Evolutionary conservation across 2,329 filamentous ascomycete genomes (phyloP).

Genomic region (Fusarium kyushuense): DNA sequence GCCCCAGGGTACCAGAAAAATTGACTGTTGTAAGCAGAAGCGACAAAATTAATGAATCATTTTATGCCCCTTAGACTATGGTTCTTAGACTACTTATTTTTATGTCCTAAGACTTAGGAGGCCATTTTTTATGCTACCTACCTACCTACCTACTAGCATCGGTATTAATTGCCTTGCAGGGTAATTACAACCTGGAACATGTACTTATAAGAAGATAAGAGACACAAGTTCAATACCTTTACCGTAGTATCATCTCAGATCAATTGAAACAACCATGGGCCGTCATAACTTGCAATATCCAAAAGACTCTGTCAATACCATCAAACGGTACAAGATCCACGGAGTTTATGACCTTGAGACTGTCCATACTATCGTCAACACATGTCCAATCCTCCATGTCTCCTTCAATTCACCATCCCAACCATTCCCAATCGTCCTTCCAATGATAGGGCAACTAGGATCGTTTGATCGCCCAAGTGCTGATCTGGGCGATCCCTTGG

Average conservation of each 20-base stretch:
- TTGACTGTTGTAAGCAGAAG: too few species aligned
- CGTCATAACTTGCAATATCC: conserved; percentile 68
- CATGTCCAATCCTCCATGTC: conserved; percentile 80
- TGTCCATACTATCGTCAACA: conserved; percentile 82
- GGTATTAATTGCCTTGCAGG: conserved; percentile 14
- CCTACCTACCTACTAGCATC: too few species aligned
- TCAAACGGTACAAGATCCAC: conserved; percentile 74
- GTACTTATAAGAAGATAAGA: conserved; percentile 17
- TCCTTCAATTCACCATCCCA: conserved; percentile 75
- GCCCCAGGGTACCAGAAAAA: neutral
- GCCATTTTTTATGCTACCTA: too few species aligned
- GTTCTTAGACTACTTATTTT: too few species aligned
- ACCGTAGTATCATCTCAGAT: neutral
- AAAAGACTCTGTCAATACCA: conserved; percentile 71
- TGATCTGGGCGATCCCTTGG: conserved; percentile 72
- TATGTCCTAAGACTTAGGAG: too few species aligned
- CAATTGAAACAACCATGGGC: conserved; percentile 46
- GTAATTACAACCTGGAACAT: conserved; percentile 21
- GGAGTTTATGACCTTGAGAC: conserved; percentile 77
- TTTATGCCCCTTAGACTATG: too few species aligned
- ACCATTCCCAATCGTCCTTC: conserved; percentile 81
- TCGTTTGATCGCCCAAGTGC: conserved; percentile 74
- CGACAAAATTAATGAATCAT: too few species aligned
- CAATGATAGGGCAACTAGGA: conserved; percentile 88
- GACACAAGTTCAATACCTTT: neutral